Conservation (phyloP, 306 rosid genomes). For the Cyclanthera cordifolia region DNA sequence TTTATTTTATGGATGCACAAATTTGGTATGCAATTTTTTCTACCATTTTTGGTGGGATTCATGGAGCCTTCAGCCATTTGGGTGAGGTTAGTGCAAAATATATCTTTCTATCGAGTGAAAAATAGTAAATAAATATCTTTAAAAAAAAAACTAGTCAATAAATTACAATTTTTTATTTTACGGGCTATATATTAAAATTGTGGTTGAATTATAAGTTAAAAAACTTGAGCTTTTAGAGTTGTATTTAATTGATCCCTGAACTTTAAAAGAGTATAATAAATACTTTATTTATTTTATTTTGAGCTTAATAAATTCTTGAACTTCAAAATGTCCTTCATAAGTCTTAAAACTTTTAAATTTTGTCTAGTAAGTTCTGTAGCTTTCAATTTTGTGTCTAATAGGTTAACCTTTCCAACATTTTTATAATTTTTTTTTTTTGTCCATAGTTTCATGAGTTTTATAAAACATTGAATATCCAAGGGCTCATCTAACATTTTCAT, state of each 20-base stretch:
- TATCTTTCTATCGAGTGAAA: neutral
- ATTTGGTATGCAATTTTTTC: conserved; percentile 98
- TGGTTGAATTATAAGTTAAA: neutral
- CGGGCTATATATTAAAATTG: neutral
- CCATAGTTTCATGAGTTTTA: neutral
- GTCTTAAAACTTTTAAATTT: neutral
- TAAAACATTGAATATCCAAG: neutral
- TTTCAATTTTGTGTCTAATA: neutral
- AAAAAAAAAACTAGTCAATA: neutral
- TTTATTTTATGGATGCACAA: conserved; percentile 94
- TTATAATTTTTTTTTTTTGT: too few relatives aligned
- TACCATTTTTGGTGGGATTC: conserved; percentile 80
- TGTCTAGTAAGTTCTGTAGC: neutral
- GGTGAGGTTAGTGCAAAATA: conserved; percentile 76
- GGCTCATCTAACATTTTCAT: neutral
- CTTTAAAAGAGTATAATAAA: neutral
- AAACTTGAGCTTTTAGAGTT: neutral
- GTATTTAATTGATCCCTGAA: neutral
- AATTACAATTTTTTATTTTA: neutral
- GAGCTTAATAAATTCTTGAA: neutral
- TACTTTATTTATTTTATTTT: too few relatives aligned
- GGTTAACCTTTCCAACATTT: neutral
- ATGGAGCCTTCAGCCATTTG: conserved; percentile 95
- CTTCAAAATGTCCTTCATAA: neutral
- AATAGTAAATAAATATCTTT: too few relatives aligned